Evolutionary conservation across 805 yeast species (phyloP), one percentile per base, ranked within the genome.

Genomic region (Suhomyces xylopsoci): DNA sequence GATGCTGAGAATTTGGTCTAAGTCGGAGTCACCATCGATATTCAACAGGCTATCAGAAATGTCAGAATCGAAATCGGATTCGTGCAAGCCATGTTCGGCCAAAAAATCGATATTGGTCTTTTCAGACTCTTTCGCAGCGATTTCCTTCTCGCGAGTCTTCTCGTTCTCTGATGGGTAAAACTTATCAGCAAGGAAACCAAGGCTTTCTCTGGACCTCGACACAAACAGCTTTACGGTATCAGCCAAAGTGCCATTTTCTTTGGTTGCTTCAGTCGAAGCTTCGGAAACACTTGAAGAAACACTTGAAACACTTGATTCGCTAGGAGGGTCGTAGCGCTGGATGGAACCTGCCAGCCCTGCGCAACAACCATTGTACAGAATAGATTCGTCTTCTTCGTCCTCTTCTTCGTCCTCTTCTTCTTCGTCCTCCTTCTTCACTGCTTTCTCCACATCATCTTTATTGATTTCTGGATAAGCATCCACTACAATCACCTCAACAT

Each of bases 151-250:
- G 7, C 20, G 12, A 15, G 2, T 36, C 24, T 17, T 38, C 42
- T 38, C 15, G 28, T 14, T 7, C 25, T 22, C 25, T 22, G 25
- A 22, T 22, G 25, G 25, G 38, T 49, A 49, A 28, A 52, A 36
- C 28, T 51, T 52, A 15, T 52, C 55, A 5, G 48, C 49, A 49
- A 52, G 43, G 17, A 52, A 32, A 9, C 48, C 49, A 19, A 49
- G 53, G 22, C 55, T 49, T n/a, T 52, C 55, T 38, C 45, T 50
- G 14, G 50, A 47, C 6, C 45, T 47, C 20, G 49, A 34, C 40
- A 43, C 49, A n/a, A 42, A 42, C 45, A 17, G 38, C 22, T 45
- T 48, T 40, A 40, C 36, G 5, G 30, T 12, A 12, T 12, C 25
- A 7, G 32, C 22, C 47, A 25, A 25, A 14, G 34, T 14, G 2